Base-by-base conservation (phyloP, 164 flowering plant genomes). In the Aristolochia fimbriata region DNA sequence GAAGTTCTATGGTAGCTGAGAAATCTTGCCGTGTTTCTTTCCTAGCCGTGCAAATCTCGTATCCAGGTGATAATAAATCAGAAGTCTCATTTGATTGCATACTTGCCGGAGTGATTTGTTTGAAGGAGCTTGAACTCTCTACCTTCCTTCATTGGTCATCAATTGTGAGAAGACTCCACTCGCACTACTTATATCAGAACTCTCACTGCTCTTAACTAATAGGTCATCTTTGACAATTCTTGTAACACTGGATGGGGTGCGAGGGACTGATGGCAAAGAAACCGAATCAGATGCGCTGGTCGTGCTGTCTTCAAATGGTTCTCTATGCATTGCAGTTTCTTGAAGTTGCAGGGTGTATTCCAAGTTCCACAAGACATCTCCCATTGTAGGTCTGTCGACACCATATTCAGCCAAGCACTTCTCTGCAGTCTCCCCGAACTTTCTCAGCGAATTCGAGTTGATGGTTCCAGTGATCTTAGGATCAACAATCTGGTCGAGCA, bases 371-470 rank as follows among this genome's bases (percentile, higher is more conserved):
- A 87, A 52, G 30, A 87, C 94, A 69, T 87, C 90, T 51, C 94
- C 94, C 85, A 84, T 84, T 0, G 76, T 68, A 23, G 94, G 94
- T 77, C 94, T 77, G 63, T 84, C 90, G 19, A 81, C 80, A 6
- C 85, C 90, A 70, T 78, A 80, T 1, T 88, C 92, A n/a, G 87
- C 83, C 67, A 86, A 75, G 61, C 95, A 85, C 68, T 85, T 87
- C 69, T 78, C 83, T 19, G 87, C 89, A 1, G 84, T 83, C 46
- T 87, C 91, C 10, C 72, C 81, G 48, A 62, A 81, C 55, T 81
- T 87, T 71, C 73, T 77, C 69, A 87, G 59, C 17, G 86, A 83
- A 47, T 51, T 70, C 3, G 73, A 73, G 27, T 77, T 80, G 13
- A 85, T 79, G 60, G 77, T 63, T 15, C 78, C 87, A 15, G 41